Percentiles rank a stretch among this genome's conserved stretches.
These are phyloP conservation scores for Aegilops tauschii DNA, from an alignment of 176 grass and related monocot species.

Conservation along the genomic window DNA sequence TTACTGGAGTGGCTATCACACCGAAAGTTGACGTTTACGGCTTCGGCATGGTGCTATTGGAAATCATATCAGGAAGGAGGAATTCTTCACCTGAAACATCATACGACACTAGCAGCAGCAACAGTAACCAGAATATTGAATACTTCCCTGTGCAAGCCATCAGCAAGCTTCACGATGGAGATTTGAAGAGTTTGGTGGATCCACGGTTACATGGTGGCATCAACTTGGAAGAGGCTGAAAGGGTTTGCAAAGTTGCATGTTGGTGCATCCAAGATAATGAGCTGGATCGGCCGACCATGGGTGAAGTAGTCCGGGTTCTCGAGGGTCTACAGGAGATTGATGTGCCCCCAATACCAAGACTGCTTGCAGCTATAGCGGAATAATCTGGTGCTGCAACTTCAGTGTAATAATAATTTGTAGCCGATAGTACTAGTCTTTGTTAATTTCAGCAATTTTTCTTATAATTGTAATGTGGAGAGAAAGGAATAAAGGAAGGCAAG, in stretches of 20 bases:
- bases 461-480: no score
- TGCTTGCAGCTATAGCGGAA: conserved; percentile 32
- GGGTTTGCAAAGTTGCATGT: conserved; percentile 33
- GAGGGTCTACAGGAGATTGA: conserved; percentile 33
- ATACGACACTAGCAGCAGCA: background rate
- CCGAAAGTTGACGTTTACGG: background rate
- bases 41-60: background rate
- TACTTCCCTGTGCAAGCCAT: background rate
- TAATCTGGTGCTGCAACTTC: background rate
- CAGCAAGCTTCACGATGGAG: background rate
- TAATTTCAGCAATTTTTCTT: no score
- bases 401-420: no score
- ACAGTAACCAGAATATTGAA: background rate
- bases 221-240: conserved; percentile 25
- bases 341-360: conserved; percentile 45
- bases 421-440: no score
- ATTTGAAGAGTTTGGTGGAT: conserved; percentile 40
- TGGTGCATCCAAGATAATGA: conserved; percentile 50
- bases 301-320: conserved; percentile 37
- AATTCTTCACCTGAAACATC: background rate
- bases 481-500: no score
- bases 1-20: background rate
- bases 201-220: conserved; percentile 15
- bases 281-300: conserved; percentile 29
- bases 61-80: background rate